These are phyloP conservation scores for Cercospora brassicicola DNA, from an alignment of 2,329 filamentous ascomycete genomes.

Conservation along the genomic window DNA sequence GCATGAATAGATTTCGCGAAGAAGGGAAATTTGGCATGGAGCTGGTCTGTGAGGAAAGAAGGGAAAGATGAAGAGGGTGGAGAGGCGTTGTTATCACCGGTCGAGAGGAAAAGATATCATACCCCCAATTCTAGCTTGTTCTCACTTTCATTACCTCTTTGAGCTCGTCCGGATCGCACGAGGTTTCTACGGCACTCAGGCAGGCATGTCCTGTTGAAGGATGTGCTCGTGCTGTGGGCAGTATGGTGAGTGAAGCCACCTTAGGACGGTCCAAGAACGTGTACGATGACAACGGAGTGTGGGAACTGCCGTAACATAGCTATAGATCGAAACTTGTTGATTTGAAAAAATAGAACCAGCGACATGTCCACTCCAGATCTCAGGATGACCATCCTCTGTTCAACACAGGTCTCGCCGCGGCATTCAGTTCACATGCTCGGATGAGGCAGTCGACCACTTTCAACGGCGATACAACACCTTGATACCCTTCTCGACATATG, in stretches of 20 bases:
- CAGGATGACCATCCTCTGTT: background rate
- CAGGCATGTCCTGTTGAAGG: background rate
- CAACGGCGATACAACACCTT: background rate
- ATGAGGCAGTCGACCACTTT: background rate
- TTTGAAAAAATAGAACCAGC: too few relatives aligned
- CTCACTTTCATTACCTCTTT: background rate
- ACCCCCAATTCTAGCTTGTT: background rate
- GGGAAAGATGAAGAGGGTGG: too few relatives aligned
- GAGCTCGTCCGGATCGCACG: background rate
- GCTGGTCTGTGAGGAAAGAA: too few relatives aligned
- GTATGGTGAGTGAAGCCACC: background rate
- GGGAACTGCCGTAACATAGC: background rate
- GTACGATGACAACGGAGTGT: background rate
- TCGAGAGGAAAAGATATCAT: background rate
- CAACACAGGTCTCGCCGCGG: background rate
- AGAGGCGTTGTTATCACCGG: background rate
- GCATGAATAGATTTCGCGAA: background rate
- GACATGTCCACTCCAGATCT: too few relatives aligned
- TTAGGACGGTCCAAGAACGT: background rate
- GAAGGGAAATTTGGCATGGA: too few relatives aligned
- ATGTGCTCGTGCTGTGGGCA: background rate
- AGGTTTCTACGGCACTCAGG: background rate
- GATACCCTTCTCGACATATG: background rate
- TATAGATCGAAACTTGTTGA: background rate
- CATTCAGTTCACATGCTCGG: background rate